Percentiles rank a stretch among this genome's conserved stretches.
These are phyloP conservation scores for Aphanomyces euteiches DNA, from an alignment of 352 stramenopile genomes.

Conservation along the genomic window DNA sequence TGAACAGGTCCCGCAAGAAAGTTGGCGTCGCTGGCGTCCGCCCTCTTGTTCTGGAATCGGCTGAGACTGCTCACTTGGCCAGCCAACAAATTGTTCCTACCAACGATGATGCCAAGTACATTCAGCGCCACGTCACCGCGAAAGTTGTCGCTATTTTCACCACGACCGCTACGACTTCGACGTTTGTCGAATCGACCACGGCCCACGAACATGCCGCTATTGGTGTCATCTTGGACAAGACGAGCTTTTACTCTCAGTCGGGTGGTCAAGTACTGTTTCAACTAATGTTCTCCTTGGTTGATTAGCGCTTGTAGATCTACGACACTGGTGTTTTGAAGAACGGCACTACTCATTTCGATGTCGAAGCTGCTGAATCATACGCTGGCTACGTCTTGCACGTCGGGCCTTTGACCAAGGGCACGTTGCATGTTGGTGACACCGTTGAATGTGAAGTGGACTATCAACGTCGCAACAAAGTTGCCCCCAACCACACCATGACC, in stretches of 20 bases:
- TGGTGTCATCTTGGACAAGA: conserved; percentile 96
- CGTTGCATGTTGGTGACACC: conserved; percentile 79
- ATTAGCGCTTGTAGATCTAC: conserved; percentile 47
- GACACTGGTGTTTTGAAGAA: conserved; percentile 86
- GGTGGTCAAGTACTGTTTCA: conserved; percentile 87
- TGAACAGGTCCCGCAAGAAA: conserved; percentile 58
- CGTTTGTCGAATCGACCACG: conserved; percentile 73
- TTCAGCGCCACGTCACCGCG: conserved; percentile 77
- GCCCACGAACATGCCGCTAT: conserved; percentile 80
- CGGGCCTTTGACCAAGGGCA: conserved; percentile 63
- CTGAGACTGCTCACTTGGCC: conserved; percentile 90
- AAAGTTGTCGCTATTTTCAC: conserved; percentile 93
- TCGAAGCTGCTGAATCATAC: conserved; percentile 94
- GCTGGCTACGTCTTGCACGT: conserved; percentile 96
- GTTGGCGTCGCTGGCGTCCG: conserved; percentile 60
- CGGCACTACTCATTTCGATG: conserved; percentile 50
- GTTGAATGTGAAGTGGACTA: conserved; percentile 95
- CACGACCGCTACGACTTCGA: conserved; percentile 84
- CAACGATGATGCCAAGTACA: conserved; percentile 94
- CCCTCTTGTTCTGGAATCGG: conserved; percentile 91
- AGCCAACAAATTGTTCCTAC: conserved; percentile 81
- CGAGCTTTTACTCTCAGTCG: conserved; percentile 97
- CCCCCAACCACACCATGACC: conserved; percentile 99
- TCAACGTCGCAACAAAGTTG: conserved; percentile 85
- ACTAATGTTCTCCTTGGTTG: too few relatives aligned